Evolutionary conservation across 371 early-diverging fungal species (phyloP).

Genomic region (Mortierella sp.): DNA sequence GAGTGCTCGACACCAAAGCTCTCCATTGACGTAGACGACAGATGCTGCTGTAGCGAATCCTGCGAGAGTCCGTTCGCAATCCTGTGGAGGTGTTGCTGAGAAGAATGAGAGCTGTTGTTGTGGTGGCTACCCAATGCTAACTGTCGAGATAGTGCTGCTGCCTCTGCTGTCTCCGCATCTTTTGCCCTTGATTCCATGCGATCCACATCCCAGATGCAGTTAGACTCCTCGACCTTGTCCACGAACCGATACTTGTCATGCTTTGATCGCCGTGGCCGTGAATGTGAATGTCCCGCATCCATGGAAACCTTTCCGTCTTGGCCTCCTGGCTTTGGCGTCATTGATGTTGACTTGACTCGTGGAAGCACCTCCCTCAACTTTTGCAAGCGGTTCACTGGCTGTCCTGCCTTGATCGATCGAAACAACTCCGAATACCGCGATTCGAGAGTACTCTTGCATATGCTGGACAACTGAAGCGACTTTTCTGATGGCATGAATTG

Average conservation of each 20-base stretch:
- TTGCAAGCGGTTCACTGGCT: slow-evolving; percentile 41
- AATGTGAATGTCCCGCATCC: slow-evolving; percentile 19
- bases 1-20: slow-evolving; percentile 20
- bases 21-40: slow-evolving; percentile 33
- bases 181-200: slow-evolving; percentile 31
- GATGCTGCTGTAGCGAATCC: background rate
- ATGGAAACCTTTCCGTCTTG: slow-evolving; percentile 30
- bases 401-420: slow-evolving; percentile 41
- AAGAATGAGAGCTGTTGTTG: slow-evolving; percentile 12
- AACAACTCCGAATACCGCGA: slow-evolving; percentile 41
- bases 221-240: slow-evolving; percentile 51
- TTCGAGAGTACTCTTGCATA: slow-evolving; percentile 43
- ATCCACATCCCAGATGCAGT: slow-evolving; percentile 57
- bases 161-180: slow-evolving; percentile 18
- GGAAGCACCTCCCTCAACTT: slow-evolving; percentile 38
- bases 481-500: slow-evolving; percentile 51
- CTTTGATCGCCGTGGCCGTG: slow-evolving; percentile 35
- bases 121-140: slow-evolving; percentile 6
- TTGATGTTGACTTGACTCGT: slow-evolving; percentile 27
- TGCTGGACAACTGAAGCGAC: slow-evolving; percentile 41
- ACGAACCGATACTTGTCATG: slow-evolving; percentile 51
- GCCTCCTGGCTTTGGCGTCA: slow-evolving; percentile 11
- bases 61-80: background rate
- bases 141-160: slow-evolving; percentile 12
- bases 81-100: slow-evolving; percentile 20